A percentile compares a stretch with the other conserved stretches of the same genome.
Evolutionary conservation across 2,329 filamentous ascomycete species (phyloP).

Genomic region (Alternaria rosae): DNA sequence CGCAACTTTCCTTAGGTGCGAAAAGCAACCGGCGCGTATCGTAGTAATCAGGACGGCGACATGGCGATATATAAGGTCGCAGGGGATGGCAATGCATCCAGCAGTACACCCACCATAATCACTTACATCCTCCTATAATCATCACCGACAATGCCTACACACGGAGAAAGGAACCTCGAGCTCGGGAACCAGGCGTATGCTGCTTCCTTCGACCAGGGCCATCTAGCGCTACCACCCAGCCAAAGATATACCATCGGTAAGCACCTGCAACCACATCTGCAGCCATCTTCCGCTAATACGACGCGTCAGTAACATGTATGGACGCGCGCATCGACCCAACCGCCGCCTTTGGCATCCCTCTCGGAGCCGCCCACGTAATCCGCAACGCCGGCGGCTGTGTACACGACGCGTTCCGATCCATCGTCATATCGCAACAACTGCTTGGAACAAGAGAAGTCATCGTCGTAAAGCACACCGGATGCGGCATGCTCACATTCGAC

Average conservation of each 20-base stretch:
- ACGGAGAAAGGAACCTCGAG: slow-evolving; percentile 63
- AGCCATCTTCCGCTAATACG: background rate
- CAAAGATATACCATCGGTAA: slow-evolving; percentile 72
- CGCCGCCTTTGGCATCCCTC: slow-evolving; percentile 71
- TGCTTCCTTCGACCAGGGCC: slow-evolving; percentile 68
- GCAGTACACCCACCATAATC: background rate
- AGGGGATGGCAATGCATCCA: background rate
- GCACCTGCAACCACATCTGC: slow-evolving; percentile 9
- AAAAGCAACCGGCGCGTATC: background rate
- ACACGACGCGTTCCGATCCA: slow-evolving; percentile 73
- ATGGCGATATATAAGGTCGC: slow-evolving; percentile 4
- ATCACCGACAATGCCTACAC: slow-evolving; percentile 49
- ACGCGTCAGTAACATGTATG: slow-evolving; percentile 74
- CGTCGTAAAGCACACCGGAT: slow-evolving; percentile 76
- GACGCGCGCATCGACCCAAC: slow-evolving; percentile 76
- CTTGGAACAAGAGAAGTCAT: slow-evolving; percentile 79
- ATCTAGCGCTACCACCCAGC: slow-evolving; percentile 72
- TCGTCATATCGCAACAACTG: slow-evolving; percentile 81
- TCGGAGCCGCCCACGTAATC: slow-evolving; percentile 81
- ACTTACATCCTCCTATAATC: background rate
- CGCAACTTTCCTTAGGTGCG: background rate
- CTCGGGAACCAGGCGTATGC: slow-evolving; percentile 66
- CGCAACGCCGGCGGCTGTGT: slow-evolving; percentile 71
- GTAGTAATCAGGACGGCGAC: background rate
- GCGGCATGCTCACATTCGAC: slow-evolving; percentile 75